Conservation (phyloP, 257 asterid genomes). For the Misopates orontium region DNA sequence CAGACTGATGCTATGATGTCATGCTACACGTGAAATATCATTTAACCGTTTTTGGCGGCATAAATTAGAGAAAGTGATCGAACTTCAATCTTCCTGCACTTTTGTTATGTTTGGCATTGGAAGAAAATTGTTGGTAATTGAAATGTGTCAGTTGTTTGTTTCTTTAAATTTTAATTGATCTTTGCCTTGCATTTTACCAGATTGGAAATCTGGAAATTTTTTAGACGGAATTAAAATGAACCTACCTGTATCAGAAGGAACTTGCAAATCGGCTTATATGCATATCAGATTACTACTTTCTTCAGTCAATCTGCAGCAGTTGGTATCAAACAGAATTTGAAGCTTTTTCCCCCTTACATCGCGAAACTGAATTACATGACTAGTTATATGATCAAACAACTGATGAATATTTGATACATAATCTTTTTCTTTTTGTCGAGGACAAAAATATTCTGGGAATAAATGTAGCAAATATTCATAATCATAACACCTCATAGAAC, state of each 20-base stretch:
- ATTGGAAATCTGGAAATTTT: background rate
- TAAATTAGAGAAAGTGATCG: background rate
- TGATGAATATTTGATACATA: background rate
- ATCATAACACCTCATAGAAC: background rate
- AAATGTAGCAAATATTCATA: background rate
- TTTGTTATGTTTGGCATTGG: conserved; percentile 11
- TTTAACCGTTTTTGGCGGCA: conserved; percentile 10
- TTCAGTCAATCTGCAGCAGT: too few relatives aligned
- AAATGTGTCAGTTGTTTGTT: background rate
- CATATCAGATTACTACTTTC: background rate
- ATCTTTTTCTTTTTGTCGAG: background rate
- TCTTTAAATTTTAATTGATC: background rate
- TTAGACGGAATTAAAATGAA: background rate
- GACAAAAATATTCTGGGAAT: background rate
- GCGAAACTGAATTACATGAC: background rate
- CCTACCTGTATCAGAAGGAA: background rate
- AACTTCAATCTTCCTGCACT: conserved; percentile 2
- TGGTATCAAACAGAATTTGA: too few relatives aligned
- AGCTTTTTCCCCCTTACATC: too few relatives aligned
- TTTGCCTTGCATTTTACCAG: conserved; percentile 2
- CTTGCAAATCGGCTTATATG: background rate
- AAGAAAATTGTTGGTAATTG: background rate
- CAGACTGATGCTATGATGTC: background rate
- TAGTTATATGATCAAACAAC: background rate
- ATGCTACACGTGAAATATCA: background rate